phyloP scores from a whole-genome alignment of 306 rosid species.

The Acmispon strigosus region DNA sequence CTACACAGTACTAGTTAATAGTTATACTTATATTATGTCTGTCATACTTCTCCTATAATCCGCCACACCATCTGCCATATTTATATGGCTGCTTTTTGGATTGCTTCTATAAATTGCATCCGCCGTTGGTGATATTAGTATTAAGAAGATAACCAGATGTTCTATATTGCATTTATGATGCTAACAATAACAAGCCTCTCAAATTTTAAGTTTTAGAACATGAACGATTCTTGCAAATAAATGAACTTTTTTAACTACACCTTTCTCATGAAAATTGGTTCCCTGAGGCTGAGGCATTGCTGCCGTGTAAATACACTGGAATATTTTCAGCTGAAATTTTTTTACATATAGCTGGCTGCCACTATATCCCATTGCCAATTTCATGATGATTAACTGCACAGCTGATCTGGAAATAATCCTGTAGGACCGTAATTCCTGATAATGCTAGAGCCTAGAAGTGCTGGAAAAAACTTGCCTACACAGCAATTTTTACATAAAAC shows the following conservation, averaged over 20 bases:
- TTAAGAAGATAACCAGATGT: not conserved
- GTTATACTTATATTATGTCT: no score
- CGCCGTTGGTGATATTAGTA: no score
- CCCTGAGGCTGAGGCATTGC: not conserved
- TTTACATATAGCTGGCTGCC: not conserved
- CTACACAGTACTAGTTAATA: not conserved
- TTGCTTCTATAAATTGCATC: no score
- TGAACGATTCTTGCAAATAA: not conserved
- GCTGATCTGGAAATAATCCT: not conserved
- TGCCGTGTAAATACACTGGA: not conserved
- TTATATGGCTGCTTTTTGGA: no score
- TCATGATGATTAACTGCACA: not conserved
- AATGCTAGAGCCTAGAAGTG: not conserved
- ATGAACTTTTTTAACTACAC: not conserved
- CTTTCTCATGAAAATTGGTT: not conserved
- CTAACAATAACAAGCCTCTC: not conserved
- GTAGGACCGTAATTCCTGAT: not conserved
- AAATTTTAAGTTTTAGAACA: slow-evolving; percentile 9
- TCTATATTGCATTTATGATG: not conserved
- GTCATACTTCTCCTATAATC: no score
- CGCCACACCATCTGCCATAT: no score
- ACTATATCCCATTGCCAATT: not conserved
- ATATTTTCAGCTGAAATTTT: not conserved
- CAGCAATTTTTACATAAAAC: not conserved
- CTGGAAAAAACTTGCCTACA: not conserved